Evolutionary conservation across 2,329 filamentous ascomycete genomes (phyloP).

Genomic region (Aureobasidium pullulans): DNA sequence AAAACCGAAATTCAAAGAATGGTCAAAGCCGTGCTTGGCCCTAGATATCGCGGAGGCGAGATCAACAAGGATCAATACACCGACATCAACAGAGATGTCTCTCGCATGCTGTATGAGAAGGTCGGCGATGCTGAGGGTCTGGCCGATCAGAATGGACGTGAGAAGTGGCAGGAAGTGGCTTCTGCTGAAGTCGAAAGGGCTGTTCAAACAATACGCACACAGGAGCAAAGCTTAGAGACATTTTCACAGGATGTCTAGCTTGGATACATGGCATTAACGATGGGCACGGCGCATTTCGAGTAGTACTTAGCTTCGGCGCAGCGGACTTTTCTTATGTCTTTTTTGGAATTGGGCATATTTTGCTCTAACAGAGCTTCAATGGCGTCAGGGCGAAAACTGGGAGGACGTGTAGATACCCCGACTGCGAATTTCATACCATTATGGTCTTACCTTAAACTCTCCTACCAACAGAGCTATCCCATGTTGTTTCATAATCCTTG

Average conservation of each 20-base stretch:
- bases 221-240: not conserved
- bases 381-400: constrained; percentile 4
- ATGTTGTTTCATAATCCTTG: too few species aligned
- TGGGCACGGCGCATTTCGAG: not conserved
- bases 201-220: constrained; percentile 33
- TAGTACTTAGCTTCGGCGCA: not conserved
- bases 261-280: not conserved
- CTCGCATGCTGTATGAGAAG: constrained; percentile 73
- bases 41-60: constrained; percentile 70
- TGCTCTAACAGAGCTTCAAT: not conserved
- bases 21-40: constrained; percentile 74
- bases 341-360: not conserved
- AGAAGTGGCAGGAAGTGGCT: constrained; percentile 69
- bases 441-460: not conserved
- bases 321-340: not conserved
- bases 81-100: constrained; percentile 83
- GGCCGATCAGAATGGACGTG: constrained; percentile 55
- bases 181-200: constrained; percentile 71
- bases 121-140: constrained; percentile 49
- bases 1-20: constrained; percentile 87
- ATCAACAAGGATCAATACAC: constrained; percentile 87
- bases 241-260: not conserved
- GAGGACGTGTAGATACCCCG: constrained; percentile 9
- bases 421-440: not conserved
- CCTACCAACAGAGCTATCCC: too few species aligned